A percentile compares a stretch with the other conserved stretches of the same genome.
phyloP scores from a whole-genome alignment of 441 rosid species.

The Pelargonium citronellum region DNA sequence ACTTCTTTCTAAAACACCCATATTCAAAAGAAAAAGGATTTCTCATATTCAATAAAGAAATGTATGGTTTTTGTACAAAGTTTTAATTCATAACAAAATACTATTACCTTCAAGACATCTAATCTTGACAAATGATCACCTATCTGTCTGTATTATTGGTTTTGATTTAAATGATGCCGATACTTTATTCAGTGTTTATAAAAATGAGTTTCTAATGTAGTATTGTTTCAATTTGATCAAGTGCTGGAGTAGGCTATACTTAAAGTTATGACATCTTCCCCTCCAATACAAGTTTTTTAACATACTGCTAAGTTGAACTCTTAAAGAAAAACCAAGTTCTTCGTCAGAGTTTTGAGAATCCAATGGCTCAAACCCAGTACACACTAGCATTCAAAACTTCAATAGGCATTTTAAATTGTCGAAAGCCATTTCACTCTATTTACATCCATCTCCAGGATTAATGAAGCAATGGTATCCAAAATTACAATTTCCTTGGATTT shows the following conservation, averaged over 20 bases:
- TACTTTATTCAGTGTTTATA: no score
- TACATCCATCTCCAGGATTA: background rate
- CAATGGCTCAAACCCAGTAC: constrained; percentile 4
- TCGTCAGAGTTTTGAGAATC: background rate
- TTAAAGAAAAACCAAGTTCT: background rate
- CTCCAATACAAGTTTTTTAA: background rate
- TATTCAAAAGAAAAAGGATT: no score
- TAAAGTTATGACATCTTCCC: background rate
- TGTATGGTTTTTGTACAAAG: no score
- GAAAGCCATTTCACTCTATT: background rate
- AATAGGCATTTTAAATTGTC: background rate
- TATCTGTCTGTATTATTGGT: no score
- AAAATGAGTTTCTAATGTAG: no score
- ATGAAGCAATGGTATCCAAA: background rate
- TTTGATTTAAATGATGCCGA: no score
- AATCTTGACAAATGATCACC: no score
- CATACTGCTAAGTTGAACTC: background rate
- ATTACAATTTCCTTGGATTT: background rate
- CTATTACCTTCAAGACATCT: no score
- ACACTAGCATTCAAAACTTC: background rate
- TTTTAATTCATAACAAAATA: no score
- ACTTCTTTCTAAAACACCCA: no score
- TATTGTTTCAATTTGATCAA: background rate
- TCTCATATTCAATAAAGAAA: no score
- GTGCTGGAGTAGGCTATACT: background rate